Evolutionary conservation across 768 basidiomycete genomes (phyloP), one percentile per base, ranked within the genome.

Genomic region (Rhizopogon salebrosus): DNA sequence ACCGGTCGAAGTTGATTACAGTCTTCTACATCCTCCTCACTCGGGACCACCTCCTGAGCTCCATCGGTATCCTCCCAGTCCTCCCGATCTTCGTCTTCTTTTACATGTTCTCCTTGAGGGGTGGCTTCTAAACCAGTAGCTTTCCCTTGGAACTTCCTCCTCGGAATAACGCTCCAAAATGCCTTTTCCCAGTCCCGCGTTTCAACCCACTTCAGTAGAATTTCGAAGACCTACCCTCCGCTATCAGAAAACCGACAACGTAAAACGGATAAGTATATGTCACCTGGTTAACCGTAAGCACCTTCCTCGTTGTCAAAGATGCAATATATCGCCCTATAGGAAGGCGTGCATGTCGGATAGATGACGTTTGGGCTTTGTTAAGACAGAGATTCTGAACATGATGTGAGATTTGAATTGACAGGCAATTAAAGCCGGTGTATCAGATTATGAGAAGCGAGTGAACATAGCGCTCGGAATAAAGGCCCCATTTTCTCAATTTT

Each of bases 271-370:
- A 26, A 40, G 24, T 27, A 20, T 41, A 48, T 62, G 68, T 41
- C 39, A 80, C 82, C 71, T 98, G 97, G 69, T 99, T 98, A 50
- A 99, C 94, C 1, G 97, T 99, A 57, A 99, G 76, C 29, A 99
- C 93, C 63, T 98, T 98, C 56, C 97, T 84, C 9, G 95, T 94
- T 29, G 86, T 79, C 53, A 99, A 75, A 43, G 87, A 80, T 40
- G 86, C 78, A 34, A 98, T 74, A 66, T 91, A 97, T 51, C 84
- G 86, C n/a, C 93, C 91, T 51, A 99, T 98, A 3, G 97, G 97
- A 51, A 99, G 80, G 46, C 90, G 85, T 4, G 94, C 97, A 37
- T 92, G 88, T 39, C 85, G 80, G 51, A 98, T 79, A 4, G 80
- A 80, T 35, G 87, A 80, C 46, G 74, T 73, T 36, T 80, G 75